A percentile compares a stretch with the other conserved stretches of the same genome.
Evolutionary conservation across 768 basidiomycete species (phyloP).

Genomic region (Jaapia argillacea): DNA sequence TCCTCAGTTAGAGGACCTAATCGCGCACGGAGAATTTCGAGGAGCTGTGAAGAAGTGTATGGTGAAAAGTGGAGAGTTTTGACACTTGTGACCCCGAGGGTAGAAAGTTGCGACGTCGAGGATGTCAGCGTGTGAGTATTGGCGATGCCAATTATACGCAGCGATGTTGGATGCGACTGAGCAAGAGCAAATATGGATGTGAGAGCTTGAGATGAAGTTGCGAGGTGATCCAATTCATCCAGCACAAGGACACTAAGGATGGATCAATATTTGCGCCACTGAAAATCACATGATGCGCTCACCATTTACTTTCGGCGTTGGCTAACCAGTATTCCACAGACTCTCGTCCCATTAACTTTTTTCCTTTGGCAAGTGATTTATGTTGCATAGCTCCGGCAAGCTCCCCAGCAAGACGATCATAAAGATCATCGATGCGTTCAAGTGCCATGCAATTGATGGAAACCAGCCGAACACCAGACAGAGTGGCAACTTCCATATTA

Average conservation of each 20-base stretch:
- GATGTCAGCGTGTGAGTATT: conserved; percentile 82
- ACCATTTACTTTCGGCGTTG: conserved; percentile 42
- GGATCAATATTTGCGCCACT: background rate
- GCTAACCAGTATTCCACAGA: conserved; percentile 1
- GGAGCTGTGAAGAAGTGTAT: conserved; percentile 64
- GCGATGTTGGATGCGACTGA: conserved; percentile 33
- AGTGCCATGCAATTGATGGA: conserved; percentile 79
- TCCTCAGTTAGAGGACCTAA: conserved; percentile 39
- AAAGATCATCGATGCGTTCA: conserved; percentile 54
- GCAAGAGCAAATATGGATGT: conserved; percentile 61
- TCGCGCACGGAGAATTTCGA: conserved; percentile 56
- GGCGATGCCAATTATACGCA: conserved; percentile 78
- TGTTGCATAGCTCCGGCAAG: conserved; percentile 24
- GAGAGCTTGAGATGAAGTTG: conserved; percentile 47
- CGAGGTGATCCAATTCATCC: conserved; percentile 82
- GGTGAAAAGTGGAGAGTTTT: conserved; percentile 74
- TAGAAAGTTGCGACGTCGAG: conserved; percentile 27
- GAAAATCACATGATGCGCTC: conserved; percentile 4
- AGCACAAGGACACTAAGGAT: conserved; percentile 58
- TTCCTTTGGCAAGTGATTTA: conserved; percentile 28
- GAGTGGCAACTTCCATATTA: conserved; percentile 23
- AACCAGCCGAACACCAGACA: conserved; percentile 35
- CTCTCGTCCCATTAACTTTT: conserved; percentile 29
- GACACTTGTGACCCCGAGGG: conserved; percentile 23
- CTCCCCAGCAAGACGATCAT: too few relatives aligned